A percentile compares a stretch with the other conserved stretches of the same genome.
These are phyloP conservation scores for Aspergillus caelatus DNA, from an alignment of 2,329 filamentous ascomycete species.

Conservation along the genomic window DNA sequence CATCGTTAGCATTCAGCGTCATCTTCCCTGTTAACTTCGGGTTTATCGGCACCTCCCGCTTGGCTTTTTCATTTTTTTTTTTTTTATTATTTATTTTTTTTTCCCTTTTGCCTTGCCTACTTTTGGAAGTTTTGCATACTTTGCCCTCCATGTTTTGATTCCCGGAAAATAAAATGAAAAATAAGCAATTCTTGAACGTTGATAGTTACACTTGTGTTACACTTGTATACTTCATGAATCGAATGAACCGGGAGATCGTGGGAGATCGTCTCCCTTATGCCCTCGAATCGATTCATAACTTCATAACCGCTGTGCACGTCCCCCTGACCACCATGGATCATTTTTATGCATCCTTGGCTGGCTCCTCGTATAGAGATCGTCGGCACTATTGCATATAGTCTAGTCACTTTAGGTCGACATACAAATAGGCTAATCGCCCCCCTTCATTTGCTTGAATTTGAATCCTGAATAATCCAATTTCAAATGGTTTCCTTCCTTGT, in stretches of 20 bases:
- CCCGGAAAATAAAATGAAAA: background rate
- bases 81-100: background rate
- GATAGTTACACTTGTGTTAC: background rate
- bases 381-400: constrained; percentile 1
- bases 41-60: constrained; percentile 17
- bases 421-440: background rate
- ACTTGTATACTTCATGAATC: background rate
- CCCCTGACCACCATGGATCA: background rate
- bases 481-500: background rate
- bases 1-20: constrained; percentile 14
- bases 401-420: background rate
- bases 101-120: background rate
- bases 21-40: constrained; percentile 9
- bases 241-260: background rate
- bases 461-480: background rate
- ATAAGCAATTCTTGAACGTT: background rate
- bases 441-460: background rate
- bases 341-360: constrained; percentile 1
- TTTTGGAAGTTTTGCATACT: background rate
- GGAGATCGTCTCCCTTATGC: background rate
- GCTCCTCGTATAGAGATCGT: background rate
- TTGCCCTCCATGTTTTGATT: background rate
- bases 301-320: background rate
- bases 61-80: background rate
- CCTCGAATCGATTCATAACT: background rate